phyloP scores from a whole-genome alignment of 352 stramenopile species.

The Saprolegnia diclina region DNA sequence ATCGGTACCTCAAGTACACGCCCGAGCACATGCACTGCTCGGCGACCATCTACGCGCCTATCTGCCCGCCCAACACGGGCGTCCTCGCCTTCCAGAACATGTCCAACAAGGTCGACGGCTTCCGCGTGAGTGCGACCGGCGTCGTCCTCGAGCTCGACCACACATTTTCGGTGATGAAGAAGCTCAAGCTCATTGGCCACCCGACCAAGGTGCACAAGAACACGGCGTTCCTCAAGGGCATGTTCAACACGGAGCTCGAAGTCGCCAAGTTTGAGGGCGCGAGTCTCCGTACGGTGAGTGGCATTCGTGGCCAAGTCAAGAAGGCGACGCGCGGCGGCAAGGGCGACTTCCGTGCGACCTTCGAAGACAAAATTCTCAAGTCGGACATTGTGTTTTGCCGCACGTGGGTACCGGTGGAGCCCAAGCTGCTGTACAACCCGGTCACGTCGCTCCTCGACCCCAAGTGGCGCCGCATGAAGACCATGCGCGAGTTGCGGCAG shows the following conservation, averaged over 20 bases:
- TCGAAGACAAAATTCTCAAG: conserved; percentile 99
- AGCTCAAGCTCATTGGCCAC: conserved; percentile 99
- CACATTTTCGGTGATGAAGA: conserved; percentile 98
- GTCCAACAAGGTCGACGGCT: conserved; percentile 87
- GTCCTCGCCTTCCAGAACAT: conserved; percentile 96
- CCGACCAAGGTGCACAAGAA: conserved; percentile 99
- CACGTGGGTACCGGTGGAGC: conserved; percentile 98
- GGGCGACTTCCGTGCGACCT: conserved; percentile 97
- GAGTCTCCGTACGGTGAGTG: conserved; percentile 96
- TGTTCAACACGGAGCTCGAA: conserved; percentile 95
- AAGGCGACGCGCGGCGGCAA: conserved; percentile 90
- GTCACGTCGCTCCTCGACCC: conserved; percentile 82
- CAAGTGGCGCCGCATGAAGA: conserved; percentile 85
- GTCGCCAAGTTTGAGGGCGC: conserved; percentile 97
- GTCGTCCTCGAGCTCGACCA: conserved; percentile 97
- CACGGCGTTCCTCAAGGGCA: conserved; percentile 97
- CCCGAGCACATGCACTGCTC: conserved; percentile 99
- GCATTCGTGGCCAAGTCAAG: conserved; percentile 97
- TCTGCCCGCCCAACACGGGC: conserved; percentile 95
- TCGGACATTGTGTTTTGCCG: conserved; percentile 99
- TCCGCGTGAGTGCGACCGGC: conserved; percentile 96
- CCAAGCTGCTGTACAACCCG: conserved; percentile 98
- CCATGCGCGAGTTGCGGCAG: conserved; percentile 92
- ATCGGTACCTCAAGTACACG: conserved; percentile 97
- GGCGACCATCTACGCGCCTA: conserved; percentile 95